Base-by-base conservation (phyloP, 306 rosid genomes). In the Begonia masoniana region DNA sequence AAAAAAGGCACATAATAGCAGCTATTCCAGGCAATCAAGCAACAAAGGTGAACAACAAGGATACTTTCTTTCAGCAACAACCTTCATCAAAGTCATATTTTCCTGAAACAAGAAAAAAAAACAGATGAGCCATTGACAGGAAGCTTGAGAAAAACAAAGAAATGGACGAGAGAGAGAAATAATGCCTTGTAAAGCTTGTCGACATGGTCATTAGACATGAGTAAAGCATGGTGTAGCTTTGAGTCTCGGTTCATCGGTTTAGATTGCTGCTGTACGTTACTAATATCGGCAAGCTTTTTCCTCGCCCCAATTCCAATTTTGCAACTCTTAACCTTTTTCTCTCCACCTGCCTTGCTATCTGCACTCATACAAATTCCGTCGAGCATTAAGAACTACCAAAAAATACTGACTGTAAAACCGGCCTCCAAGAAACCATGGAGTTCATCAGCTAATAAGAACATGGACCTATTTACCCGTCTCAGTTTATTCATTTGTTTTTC, bases 31-130 rank as follows among this genome's bases (percentile, higher is more conserved):
- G 49, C 13, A 41, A 62, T 39, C 47, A 10, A 61, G 47, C 50
- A 12, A 61, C 51, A 48, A 61, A 55, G 60, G 52, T 56, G 41
- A 56, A 39, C 62, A 51, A 8, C 62, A 50, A 72, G 79, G 69
- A 80, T 89, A 89, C 97, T 80, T 74, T 73, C 82, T 78, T 51
- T 73, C 82, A 4, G 72, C 78, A 47, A 89, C 59, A 59, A 67
- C 71, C 78, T 76, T 73, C 76, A 61, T 53, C 63, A 82, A 64
- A 42, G 63, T 66, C 45, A 54, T 64, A 62, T 78, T 89, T 67
- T 89, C 97, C 97, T 89, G 68, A 48, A 42, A 52, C 13, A 9
- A 10, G 3, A 31, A 31, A 31, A 7, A 31, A 31, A 31, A 31
- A 1, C 39, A 31, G 31, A 14, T 21, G 52, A 60, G 60, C 39